Percentiles rank a stretch among this genome's conserved stretches.
Conservation (phyloP, 108 stramenopile species). For the Tribonema minus region DNA sequence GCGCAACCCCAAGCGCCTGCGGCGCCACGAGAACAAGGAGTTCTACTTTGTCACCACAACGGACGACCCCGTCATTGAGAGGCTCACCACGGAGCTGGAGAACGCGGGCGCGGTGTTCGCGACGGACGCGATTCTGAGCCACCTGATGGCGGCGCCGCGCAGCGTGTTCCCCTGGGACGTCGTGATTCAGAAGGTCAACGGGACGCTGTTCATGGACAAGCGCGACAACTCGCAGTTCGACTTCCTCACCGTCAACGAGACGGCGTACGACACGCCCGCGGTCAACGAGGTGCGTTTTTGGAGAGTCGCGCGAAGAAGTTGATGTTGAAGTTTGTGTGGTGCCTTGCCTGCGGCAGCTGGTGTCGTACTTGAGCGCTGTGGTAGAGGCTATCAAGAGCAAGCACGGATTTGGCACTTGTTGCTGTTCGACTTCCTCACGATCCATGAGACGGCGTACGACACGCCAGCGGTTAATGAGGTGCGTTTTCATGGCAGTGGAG, state of each 20-base stretch:
- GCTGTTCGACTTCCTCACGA: slow-evolving; percentile 87
- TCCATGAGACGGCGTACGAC: slow-evolving; percentile 56
- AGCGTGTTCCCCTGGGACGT: slow-evolving; percentile 96
- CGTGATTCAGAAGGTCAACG: slow-evolving; percentile 82
- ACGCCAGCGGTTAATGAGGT: slow-evolving; percentile 41
- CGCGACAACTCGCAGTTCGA: slow-evolving; percentile 87
- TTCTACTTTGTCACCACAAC: slow-evolving; percentile 88
- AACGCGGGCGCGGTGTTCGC: slow-evolving; percentile 82
- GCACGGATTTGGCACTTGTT: too few relatives aligned
- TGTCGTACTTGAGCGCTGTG: too few relatives aligned
- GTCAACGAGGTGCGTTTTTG: too few relatives aligned
- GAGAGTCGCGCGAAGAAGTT: too few relatives aligned
- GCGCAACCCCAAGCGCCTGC: slow-evolving; percentile 8
- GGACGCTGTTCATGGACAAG: slow-evolving; percentile 89
- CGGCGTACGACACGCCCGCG: slow-evolving; percentile 45
- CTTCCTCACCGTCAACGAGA: slow-evolving; percentile 76
- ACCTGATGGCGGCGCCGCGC: slow-evolving; percentile 90
- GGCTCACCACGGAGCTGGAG: slow-evolving; percentile 80
- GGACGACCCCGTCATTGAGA: slow-evolving; percentile 95
- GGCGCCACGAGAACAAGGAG: slow-evolving; percentile 26
- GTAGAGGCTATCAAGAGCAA: too few relatives aligned
- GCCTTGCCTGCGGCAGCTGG: too few relatives aligned
- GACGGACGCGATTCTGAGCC: slow-evolving; percentile 89
- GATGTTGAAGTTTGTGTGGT: too few relatives aligned
- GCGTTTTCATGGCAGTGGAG: too few relatives aligned